Evolutionary conservation across 441 rosid genomes (phyloP).

Genomic region (Kokia cookei): DNA sequence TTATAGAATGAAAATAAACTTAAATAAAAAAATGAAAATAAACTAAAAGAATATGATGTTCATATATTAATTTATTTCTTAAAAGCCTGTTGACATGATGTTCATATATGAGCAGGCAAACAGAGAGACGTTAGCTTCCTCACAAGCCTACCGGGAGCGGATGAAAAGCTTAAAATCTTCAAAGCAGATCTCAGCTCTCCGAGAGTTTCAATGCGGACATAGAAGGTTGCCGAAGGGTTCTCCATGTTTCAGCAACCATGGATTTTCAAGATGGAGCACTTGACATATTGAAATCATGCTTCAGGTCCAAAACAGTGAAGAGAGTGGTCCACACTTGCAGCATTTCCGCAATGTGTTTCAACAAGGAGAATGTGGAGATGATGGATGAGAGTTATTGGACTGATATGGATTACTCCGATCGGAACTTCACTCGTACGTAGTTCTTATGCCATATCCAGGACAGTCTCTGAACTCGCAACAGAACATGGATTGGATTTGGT

Average conservation of each 20-base stretch:
- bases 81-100: neutral
- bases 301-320: slow-evolving; percentile 35
- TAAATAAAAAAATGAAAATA: no score
- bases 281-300: slow-evolving; percentile 34
- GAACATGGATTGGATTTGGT: slow-evolving; percentile 31
- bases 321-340: slow-evolving; percentile 29
- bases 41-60: neutral
- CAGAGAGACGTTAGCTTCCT: neutral
- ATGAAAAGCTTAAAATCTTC: neutral
- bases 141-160: neutral
- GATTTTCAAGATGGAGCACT: slow-evolving; percentile 26
- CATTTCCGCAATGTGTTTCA: slow-evolving; percentile 3
- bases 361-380: neutral
- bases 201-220: slow-evolving; percentile 28
- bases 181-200: slow-evolving; percentile 2
- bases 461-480: slow-evolving; percentile 21
- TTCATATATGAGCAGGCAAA: neutral
- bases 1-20: no score
- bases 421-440: neutral
- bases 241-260: slow-evolving; percentile 33
- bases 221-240: slow-evolving; percentile 18
- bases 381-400: slow-evolving; percentile 41
- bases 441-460: slow-evolving; percentile 27
- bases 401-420: slow-evolving; percentile 18
- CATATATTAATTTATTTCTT: neutral